Percentiles rank a stretch among this genome's conserved stretches.
phyloP scores from a whole-genome alignment of 2,329 filamentous ascomycete genomes.

The Knoxdaviesia proteae region DNA sequence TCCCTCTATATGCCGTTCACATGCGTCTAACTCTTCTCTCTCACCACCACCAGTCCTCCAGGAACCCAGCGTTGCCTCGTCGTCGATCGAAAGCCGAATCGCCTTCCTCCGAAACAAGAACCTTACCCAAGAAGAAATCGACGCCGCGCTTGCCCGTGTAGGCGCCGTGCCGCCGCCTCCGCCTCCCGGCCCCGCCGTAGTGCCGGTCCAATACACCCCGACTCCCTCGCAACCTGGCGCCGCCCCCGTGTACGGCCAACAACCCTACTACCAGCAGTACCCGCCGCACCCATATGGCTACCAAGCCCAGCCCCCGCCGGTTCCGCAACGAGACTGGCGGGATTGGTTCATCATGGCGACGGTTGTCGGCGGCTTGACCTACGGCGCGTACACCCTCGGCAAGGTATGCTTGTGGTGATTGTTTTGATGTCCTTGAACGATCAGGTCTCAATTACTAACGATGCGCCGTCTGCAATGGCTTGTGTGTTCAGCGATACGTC shows the following conservation, averaged over 20 bases:
- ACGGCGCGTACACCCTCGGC: constrained; percentile 70
- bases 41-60: constrained; percentile 47
- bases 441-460: background rate
- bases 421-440: background rate
- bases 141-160: constrained; percentile 57
- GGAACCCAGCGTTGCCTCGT: constrained; percentile 75
- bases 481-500: constrained; percentile 51
- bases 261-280: constrained; percentile 26
- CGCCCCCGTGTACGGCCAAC: constrained; percentile 21
- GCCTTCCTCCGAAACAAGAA: constrained; percentile 94
- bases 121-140: constrained; percentile 87
- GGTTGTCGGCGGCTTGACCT: constrained; percentile 71
- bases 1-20: too few relatives aligned
- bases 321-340: constrained; percentile 77
- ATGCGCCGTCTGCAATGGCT: background rate
- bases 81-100: constrained; percentile 80
- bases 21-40: too few relatives aligned
- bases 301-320: constrained; percentile 31
- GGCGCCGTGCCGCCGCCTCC: constrained; percentile 32
- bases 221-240: constrained; percentile 17
- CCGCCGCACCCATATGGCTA: constrained; percentile 16
- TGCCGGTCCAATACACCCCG: background rate
- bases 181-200: constrained; percentile 7
- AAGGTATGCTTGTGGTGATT: constrained; percentile 35
- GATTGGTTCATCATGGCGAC: constrained; percentile 99